Evolutionary conservation across 2,329 filamentous ascomycete genomes (phyloP).

Genomic region (Akanthomyces uredinophilus): DNA sequence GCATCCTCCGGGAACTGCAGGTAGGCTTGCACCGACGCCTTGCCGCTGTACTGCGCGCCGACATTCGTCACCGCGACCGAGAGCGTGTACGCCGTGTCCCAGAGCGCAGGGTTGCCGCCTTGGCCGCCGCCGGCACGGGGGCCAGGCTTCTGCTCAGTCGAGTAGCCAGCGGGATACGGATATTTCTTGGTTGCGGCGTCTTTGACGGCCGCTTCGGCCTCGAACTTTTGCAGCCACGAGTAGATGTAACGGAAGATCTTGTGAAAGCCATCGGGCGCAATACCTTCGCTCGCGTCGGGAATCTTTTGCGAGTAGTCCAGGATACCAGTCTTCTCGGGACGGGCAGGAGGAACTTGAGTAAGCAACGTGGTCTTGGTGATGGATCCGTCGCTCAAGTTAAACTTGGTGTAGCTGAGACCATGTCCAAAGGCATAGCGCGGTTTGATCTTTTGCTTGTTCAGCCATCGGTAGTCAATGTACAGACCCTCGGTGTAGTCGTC

Average conservation of each 20-base stretch:
- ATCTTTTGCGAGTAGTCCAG: conserved; percentile 45
- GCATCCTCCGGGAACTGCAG: conserved; percentile 36
- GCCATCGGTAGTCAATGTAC: conserved; percentile 85
- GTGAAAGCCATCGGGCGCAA: conserved; percentile 55
- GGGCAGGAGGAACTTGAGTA: conserved; percentile 28
- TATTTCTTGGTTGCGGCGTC: conserved; percentile 38
- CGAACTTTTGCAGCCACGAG: conserved; percentile 51
- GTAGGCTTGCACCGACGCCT: conserved; percentile 43
- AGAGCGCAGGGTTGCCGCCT: conserved; percentile 64
- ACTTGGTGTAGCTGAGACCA: conserved; percentile 76
- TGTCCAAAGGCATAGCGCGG: conserved; percentile 85
- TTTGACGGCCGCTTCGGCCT: conserved; percentile 37
- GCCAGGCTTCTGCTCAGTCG: conserved; percentile 36
- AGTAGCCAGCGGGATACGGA: conserved; percentile 62
- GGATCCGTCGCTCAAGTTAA: conserved; percentile 51
- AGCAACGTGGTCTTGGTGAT: conserved; percentile 44
- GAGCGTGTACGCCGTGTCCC: conserved; percentile 41
- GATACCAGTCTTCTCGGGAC: conserved; percentile 33
- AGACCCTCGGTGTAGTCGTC: conserved; percentile 79
- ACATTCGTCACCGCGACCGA: conserved; percentile 48
- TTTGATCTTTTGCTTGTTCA: conserved; percentile 68
- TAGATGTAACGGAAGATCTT: conserved; percentile 64
- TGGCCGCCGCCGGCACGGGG: conserved; percentile 62
- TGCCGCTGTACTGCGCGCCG: conserved; percentile 38
- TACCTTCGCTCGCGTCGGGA: conserved; percentile 47